phyloP scores from a whole-genome alignment of 129 eudicot species.

The Arctium lappa region DNA sequence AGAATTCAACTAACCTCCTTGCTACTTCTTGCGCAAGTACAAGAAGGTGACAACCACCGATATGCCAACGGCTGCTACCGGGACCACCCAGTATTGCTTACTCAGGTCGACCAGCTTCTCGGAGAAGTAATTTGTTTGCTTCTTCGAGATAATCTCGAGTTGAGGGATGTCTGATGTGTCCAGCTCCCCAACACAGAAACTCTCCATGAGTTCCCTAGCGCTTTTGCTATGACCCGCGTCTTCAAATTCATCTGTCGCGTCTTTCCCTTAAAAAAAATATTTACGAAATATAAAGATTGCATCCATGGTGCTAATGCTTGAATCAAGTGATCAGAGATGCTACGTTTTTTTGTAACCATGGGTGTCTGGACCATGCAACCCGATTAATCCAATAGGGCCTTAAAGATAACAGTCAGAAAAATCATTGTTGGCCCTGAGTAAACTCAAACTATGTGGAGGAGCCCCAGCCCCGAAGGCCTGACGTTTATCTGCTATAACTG shows the following conservation, averaged over 20 bases:
- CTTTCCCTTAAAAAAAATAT: constrained; percentile 55
- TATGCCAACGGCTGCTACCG: constrained; percentile 56
- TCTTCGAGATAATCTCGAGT: constrained; percentile 40
- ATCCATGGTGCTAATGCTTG: background rate
- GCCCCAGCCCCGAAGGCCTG: too few relatives aligned
- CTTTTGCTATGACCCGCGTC: constrained; percentile 92
- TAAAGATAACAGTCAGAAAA: too few relatives aligned
- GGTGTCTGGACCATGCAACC: too few relatives aligned
- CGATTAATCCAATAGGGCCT: too few relatives aligned
- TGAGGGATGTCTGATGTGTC: constrained; percentile 58
- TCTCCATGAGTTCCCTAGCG: constrained; percentile 77
- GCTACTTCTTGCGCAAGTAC: constrained; percentile 54
- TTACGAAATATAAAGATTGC: background rate
- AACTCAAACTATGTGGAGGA: too few relatives aligned
- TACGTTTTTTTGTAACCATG: too few relatives aligned
- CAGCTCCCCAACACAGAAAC: constrained; percentile 75
- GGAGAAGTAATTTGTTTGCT: constrained; percentile 33
- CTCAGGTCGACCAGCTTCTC: constrained; percentile 45
- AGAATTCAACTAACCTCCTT: background rate
- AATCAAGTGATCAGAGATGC: background rate
- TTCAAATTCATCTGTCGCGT: constrained; percentile 98
- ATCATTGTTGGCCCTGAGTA: too few relatives aligned
- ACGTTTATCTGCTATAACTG: too few relatives aligned
- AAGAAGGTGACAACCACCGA: constrained; percentile 53
- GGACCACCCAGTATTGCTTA: constrained; percentile 72